Evolutionary conservation across 805 yeast genomes (phyloP).

Genomic region (Ogataea nakhonphanomensis): DNA sequence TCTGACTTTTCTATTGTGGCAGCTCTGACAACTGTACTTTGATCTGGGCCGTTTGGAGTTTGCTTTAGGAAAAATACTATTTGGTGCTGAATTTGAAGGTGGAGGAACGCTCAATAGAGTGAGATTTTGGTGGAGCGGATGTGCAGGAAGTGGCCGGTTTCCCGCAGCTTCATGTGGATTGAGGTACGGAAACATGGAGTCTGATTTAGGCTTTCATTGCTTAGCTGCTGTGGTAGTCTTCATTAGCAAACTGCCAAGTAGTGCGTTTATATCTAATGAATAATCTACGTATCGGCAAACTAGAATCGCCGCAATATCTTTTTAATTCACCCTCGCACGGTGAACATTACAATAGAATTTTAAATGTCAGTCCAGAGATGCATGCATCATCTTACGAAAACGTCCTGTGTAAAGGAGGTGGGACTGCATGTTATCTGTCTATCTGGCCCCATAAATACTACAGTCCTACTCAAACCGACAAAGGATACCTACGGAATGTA

Average conservation of each 20-base stretch:
- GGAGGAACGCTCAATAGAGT: not conserved
- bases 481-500: too few species aligned
- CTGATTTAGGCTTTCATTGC: not conserved
- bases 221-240: not conserved
- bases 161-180: not conserved
- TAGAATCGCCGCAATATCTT: too few species aligned
- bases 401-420: too few species aligned
- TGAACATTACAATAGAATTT: too few species aligned
- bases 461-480: too few species aligned
- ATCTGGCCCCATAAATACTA: too few species aligned
- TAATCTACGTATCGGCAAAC: too few species aligned
- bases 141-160: not conserved
- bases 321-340: too few species aligned
- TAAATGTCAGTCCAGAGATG: not conserved
- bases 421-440: too few species aligned
- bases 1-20: constrained; percentile 68
- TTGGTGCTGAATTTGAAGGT: not conserved
- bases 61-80: not conserved
- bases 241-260: too few species aligned
- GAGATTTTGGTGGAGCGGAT: not conserved
- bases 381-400: constrained; percentile 1
- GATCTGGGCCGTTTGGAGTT: constrained; percentile 51
- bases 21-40: constrained; percentile 63
- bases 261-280: too few species aligned
- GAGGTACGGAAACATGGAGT: not conserved